A percentile compares a stretch with the other conserved stretches of the same genome.
phyloP scores from a whole-genome alignment of 805 yeast genomes.

The Starmerella geochares region DNA sequence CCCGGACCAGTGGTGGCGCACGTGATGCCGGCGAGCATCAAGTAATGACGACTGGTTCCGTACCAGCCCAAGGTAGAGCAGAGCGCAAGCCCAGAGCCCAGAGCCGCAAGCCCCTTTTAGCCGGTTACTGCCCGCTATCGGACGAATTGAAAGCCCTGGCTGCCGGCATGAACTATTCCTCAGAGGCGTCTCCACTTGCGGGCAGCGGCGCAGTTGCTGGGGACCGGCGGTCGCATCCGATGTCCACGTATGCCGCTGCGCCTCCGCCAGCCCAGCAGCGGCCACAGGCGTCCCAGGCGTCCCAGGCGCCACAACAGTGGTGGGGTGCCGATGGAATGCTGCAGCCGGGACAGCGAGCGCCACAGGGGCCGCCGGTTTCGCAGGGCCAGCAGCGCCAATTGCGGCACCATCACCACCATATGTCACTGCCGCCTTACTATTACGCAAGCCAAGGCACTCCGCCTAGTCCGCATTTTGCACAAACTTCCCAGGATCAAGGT shows the following conservation, averaged over 20 bases:
- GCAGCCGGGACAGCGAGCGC: background rate
- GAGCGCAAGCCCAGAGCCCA: background rate
- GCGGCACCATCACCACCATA: constrained; percentile 15
- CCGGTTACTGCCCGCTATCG: background rate
- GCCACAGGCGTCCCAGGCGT: background rate
- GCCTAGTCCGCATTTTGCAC: constrained; percentile 6
- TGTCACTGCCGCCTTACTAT: constrained; percentile 18
- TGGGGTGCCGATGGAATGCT: background rate
- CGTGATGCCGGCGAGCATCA: background rate
- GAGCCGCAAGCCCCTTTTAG: background rate
- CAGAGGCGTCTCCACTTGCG: background rate
- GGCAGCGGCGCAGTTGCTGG: constrained; percentile 6
- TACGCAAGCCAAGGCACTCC: constrained; percentile 9
- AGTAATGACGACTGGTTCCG: background rate
- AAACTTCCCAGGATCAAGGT: background rate
- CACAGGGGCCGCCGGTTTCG: constrained; percentile 1
- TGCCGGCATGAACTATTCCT: constrained; percentile 6
- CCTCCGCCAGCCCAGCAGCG: constrained; percentile 1
- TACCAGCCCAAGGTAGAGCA: background rate
- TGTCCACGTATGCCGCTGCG: background rate
- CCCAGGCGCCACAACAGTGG: constrained; percentile 4
- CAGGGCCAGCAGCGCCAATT: constrained; percentile 13
- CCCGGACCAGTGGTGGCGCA: background rate
- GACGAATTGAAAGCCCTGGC: constrained; percentile 4
- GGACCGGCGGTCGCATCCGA: constrained; percentile 7